phyloP scores from a whole-genome alignment of 2,329 filamentous ascomycete species.

The Aspergillus pseudotamarii region DNA sequence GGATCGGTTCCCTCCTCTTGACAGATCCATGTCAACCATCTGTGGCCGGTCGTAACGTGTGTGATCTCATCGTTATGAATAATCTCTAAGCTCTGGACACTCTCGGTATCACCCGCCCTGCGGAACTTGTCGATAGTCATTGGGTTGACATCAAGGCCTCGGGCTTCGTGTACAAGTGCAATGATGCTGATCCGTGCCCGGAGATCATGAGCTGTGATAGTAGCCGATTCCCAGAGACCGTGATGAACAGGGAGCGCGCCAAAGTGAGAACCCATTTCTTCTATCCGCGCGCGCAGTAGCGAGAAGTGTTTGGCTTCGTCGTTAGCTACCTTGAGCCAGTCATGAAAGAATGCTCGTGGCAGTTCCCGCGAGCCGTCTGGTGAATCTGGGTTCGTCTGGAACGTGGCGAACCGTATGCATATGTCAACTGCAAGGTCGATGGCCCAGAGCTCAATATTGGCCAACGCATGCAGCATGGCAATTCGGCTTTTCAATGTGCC shows the following conservation, averaged over 20 bases:
- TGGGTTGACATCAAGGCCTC: conserved; percentile 51
- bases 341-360: conserved; percentile 51
- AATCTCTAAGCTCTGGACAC: conserved; percentile 45
- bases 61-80: conserved; percentile 55
- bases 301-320: conserved; percentile 55
- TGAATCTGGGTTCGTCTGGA: conserved; percentile 37
- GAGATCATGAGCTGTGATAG: conserved; percentile 47
- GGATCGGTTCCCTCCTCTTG: conserved; percentile 49
- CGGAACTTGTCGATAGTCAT: conserved; percentile 54
- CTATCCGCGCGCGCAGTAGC: conserved; percentile 47
- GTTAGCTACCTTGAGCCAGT: conserved; percentile 53
- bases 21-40: conserved; percentile 54
- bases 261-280: conserved; percentile 50
- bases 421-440: conserved; percentile 54
- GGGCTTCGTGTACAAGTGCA: conserved; percentile 52
- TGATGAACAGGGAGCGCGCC: conserved; percentile 52
- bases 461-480: conserved; percentile 51
- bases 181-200: conserved; percentile 52
- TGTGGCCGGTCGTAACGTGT: conserved; percentile 52
- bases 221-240: conserved; percentile 50
- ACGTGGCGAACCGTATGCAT: conserved; percentile 50
- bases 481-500: conserved; percentile 49
- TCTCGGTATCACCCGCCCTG: conserved; percentile 44
- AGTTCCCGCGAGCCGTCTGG: conserved; percentile 28
- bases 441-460: conserved; percentile 54